A percentile compares a stretch with the other conserved stretches of the same genome.
Conservation (phyloP, 495 filamentous ascomycete species). For the Gamarada debralockiae region DNA sequence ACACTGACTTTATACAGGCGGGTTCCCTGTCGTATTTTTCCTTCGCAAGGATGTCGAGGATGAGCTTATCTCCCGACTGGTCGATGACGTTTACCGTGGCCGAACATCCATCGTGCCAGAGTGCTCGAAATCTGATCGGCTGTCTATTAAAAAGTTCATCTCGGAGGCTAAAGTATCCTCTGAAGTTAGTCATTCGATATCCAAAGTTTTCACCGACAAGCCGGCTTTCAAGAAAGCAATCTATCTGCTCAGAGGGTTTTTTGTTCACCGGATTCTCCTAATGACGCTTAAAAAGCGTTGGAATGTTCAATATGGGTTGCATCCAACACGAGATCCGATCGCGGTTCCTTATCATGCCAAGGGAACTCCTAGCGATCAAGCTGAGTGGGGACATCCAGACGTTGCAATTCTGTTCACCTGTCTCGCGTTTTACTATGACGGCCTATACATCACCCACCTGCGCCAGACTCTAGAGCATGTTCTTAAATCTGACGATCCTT, state of each 20-base stretch:
- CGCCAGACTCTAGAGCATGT: slow-evolving; percentile 31
- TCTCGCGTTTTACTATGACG: slow-evolving; percentile 39
- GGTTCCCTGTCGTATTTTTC: slow-evolving; percentile 38
- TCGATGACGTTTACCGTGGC: slow-evolving; percentile 29
- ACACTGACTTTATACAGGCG: no score
- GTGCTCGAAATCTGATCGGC: slow-evolving; percentile 15
- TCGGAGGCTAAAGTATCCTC: slow-evolving; percentile 14
- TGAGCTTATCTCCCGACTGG: slow-evolving; percentile 26
- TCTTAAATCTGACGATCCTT: slow-evolving; percentile 46
- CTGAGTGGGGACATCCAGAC: slow-evolving; percentile 44
- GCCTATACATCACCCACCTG: slow-evolving; percentile 30
- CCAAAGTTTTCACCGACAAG: slow-evolving; percentile 29
- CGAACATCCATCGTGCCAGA: slow-evolving; percentile 24
- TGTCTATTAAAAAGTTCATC: slow-evolving; percentile 30
- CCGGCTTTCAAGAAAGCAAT: slow-evolving; percentile 28
- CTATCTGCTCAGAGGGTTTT: slow-evolving; percentile 36
- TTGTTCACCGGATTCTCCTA: slow-evolving; percentile 37
- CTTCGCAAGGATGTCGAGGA: slow-evolving; percentile 35
- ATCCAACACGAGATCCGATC: slow-evolving; percentile 35
- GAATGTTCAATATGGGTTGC: slow-evolving; percentile 43
- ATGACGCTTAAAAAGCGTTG: slow-evolving; percentile 36
- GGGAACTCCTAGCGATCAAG: slow-evolving; percentile 30
- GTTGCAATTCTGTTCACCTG: slow-evolving; percentile 39
- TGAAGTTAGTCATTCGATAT: slow-evolving; percentile 19
- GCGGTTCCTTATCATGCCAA: slow-evolving; percentile 44